phyloP scores from a whole-genome alignment of 1,284 basidiomycete species.

The Hymenochaete sp. region DNA sequence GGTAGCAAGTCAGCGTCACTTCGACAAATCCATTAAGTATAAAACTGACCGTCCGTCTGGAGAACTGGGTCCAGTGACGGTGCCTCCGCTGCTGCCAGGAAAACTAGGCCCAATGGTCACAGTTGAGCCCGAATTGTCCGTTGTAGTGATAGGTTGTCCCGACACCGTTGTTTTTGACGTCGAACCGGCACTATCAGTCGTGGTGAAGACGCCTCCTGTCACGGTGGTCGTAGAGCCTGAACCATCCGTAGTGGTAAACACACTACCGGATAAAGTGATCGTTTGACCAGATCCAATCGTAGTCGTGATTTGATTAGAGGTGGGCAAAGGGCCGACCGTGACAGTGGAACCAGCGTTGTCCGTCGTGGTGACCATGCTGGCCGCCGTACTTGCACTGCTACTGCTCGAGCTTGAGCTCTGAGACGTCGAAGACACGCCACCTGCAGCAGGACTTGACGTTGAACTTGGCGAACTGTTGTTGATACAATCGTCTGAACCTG shows the following conservation, averaged over 20 bases:
- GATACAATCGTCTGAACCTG: constrained; percentile 14
- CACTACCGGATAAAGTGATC: background rate
- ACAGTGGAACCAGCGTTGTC: constrained; percentile 3
- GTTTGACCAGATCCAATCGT: constrained; percentile 2
- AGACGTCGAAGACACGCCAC: constrained; percentile 7
- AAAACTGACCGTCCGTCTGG: constrained; percentile 1
- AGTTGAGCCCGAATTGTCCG: constrained; percentile 5
- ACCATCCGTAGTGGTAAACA: background rate
- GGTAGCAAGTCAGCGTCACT: background rate
- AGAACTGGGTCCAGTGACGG: constrained; percentile 14
- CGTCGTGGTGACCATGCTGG: background rate
- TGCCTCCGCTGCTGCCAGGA: constrained; percentile 14
- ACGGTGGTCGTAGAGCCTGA: background rate
- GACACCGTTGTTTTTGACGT: no score
- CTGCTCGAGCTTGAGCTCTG: background rate
- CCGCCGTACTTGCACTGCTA: background rate
- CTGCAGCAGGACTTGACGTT: constrained; percentile 12
- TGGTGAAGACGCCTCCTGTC: background rate
- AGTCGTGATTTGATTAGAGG: background rate
- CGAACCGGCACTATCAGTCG: constrained; percentile 4
- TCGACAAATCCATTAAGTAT: background rate
- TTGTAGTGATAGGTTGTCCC: constrained; percentile 1
- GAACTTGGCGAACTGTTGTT: constrained; percentile 17
- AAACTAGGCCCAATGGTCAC: background rate
- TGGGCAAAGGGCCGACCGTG: no score